phyloP scores from a whole-genome alignment of 805 yeast species.

The Tetrapisispora taiwanensis region DNA sequence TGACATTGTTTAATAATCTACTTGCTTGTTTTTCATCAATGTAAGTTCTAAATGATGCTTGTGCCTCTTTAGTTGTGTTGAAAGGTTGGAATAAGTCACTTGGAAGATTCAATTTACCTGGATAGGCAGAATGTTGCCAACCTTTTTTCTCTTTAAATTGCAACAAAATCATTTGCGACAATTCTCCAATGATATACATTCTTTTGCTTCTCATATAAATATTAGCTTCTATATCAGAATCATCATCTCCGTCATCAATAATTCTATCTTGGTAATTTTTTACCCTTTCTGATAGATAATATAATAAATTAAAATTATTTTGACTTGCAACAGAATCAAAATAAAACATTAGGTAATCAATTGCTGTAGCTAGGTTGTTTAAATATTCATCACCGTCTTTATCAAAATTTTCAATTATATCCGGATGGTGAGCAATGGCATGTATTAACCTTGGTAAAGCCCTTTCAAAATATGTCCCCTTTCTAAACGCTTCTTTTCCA shows the following conservation, averaged over 20 bases:
- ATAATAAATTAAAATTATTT: constrained; percentile 62
- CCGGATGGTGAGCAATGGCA: constrained; percentile 58
- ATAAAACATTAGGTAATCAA: constrained; percentile 51
- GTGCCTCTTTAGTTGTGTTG: constrained; percentile 47
- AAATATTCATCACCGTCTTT: constrained; percentile 26
- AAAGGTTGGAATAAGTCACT: constrained; percentile 61
- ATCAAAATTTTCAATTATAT: constrained; percentile 42
- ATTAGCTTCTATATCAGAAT: constrained; percentile 7
- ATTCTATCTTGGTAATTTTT: constrained; percentile 64
- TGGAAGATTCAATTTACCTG: constrained; percentile 63
- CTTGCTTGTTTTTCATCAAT: constrained; percentile 39
- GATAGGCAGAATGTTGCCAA: constrained; percentile 74
- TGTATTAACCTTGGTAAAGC: constrained; percentile 59
- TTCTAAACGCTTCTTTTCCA: constrained; percentile 23
- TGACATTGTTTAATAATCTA: constrained; percentile 29
- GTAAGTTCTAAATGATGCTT: constrained; percentile 43
- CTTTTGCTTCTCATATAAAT: constrained; percentile 18
- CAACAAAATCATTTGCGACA: constrained; percentile 57
- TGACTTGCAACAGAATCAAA: constrained; percentile 49
- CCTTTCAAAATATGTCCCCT: constrained; percentile 50
- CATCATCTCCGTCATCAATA: constrained; percentile 26
- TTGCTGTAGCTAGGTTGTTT: constrained; percentile 43
- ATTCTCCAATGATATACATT: constrained; percentile 61
- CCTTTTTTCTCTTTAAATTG: constrained; percentile 45
- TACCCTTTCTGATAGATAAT: constrained; percentile 65